A percentile compares a stretch with the other conserved stretches of the same genome.
phyloP scores from a whole-genome alignment of 1,284 basidiomycete genomes.

The Moesziomyces parantarcticus region DNA sequence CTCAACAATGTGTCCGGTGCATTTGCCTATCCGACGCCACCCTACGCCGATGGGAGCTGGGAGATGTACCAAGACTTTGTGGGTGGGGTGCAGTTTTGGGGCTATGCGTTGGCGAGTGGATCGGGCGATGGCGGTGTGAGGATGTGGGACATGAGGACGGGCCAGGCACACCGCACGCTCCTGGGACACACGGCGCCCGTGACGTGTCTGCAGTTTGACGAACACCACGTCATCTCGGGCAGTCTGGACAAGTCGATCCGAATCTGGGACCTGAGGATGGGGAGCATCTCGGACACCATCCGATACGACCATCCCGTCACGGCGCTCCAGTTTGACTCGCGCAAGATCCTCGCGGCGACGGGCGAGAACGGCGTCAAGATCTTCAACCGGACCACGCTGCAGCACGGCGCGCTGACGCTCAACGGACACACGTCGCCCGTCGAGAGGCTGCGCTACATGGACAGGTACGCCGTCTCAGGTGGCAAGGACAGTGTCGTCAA shows the following conservation, averaged over 20 bases:
- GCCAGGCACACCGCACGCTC: slow-evolving; percentile 92
- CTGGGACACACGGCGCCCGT: slow-evolving; percentile 93
- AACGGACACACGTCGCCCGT: slow-evolving; percentile 93
- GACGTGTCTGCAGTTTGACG: slow-evolving; percentile 96
- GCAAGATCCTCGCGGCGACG: slow-evolving; percentile 92
- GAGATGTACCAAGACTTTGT: slow-evolving; percentile 98
- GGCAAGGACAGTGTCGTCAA: slow-evolving; percentile 88
- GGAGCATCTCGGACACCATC: slow-evolving; percentile 86
- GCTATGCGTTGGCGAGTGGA: slow-evolving; percentile 94
- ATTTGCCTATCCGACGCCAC: slow-evolving; percentile 77
- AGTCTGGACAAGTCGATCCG: slow-evolving; percentile 85
- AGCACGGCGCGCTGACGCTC: slow-evolving; percentile 82
- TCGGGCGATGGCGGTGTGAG: slow-evolving; percentile 95
- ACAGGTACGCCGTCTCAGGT: slow-evolving; percentile 91
- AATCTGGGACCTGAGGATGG: slow-evolving; percentile 91
- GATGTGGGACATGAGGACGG: slow-evolving; percentile 99
- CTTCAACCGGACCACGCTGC: slow-evolving; percentile 93
- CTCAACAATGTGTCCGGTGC: slow-evolving; percentile 71
- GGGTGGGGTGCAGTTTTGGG: slow-evolving; percentile 98
- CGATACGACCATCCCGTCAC: slow-evolving; percentile 92
- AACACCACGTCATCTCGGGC: slow-evolving; percentile 89
- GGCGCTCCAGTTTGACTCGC: slow-evolving; percentile 88
- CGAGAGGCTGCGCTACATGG: slow-evolving; percentile 94
- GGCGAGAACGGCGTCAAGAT: slow-evolving; percentile 94
- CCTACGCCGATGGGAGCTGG: slow-evolving; percentile 86